These are phyloP conservation scores for Vaccinium darrowii DNA, from an alignment of 148 eudicot species.

Conservation along the genomic window DNA sequence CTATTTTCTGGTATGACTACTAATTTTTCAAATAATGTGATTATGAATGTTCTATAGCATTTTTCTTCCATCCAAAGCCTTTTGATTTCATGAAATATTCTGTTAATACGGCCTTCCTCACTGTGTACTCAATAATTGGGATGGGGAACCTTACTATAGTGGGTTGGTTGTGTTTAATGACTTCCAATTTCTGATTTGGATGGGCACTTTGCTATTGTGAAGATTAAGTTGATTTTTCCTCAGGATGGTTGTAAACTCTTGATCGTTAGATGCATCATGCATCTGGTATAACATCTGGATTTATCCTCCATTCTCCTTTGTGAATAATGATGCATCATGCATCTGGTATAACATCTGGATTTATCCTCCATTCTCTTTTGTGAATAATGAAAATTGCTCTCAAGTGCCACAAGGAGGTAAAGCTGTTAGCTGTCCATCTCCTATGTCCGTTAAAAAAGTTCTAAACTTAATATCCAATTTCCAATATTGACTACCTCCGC, in stretches of 20 bases:
- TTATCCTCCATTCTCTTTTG: background rate
- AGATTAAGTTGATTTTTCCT: background rate
- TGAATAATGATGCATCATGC: background rate
- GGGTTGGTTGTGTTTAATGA: background rate
- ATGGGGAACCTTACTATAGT: background rate
- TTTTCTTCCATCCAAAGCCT: background rate
- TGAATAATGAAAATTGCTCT: background rate
- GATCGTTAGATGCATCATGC: background rate
- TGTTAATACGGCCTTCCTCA: background rate
- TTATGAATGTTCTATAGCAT: background rate
- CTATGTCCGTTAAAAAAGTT: background rate
- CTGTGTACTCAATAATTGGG: background rate
- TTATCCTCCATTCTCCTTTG: background rate
- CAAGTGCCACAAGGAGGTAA: background rate
- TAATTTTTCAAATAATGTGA: background rate
- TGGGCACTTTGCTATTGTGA: background rate
- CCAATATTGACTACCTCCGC: background rate
- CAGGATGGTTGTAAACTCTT: background rate
- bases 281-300: background rate
- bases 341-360: background rate
- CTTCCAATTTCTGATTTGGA: background rate
- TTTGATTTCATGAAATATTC: background rate
- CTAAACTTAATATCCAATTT: background rate
- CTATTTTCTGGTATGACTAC: background rate
- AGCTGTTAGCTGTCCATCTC: background rate